Conservation (phyloP, 352 stramenopile species). For the Globisporangium uncinulatum region DNA sequence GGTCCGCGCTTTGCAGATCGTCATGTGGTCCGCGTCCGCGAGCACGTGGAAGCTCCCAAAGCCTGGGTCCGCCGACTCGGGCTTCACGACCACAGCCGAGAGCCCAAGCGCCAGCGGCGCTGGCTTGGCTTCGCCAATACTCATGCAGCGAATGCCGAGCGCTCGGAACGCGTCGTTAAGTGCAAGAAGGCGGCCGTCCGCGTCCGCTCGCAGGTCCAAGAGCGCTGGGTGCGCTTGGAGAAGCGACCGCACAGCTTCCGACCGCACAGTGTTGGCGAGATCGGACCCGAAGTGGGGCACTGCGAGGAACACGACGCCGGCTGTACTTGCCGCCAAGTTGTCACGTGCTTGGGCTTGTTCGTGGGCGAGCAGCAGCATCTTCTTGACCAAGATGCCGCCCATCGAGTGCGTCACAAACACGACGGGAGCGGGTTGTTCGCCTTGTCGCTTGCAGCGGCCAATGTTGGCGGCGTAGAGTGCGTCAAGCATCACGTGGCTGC, state of each 20-base stretch:
- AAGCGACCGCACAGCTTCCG: constrained; percentile 58
- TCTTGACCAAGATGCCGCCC: constrained; percentile 82
- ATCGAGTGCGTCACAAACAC: constrained; percentile 88
- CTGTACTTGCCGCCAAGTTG: constrained; percentile 34
- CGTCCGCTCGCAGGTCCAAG: constrained; percentile 50
- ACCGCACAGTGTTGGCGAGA: constrained; percentile 55
- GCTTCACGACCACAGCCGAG: constrained; percentile 70
- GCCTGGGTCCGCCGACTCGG: constrained; percentile 68
- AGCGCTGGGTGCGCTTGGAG: constrained; percentile 75
- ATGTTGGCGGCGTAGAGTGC: constrained; percentile 67
- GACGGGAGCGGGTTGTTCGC: constrained; percentile 29
- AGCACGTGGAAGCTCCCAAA: constrained; percentile 64
- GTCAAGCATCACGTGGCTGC: constrained; percentile 62
- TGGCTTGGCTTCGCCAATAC: constrained; percentile 51
- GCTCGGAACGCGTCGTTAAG: constrained; percentile 68
- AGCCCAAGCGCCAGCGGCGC: constrained; percentile 65
- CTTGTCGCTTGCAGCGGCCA: constrained; percentile 19
- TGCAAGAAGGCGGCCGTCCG: constrained; percentile 45
- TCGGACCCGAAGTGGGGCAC: constrained; percentile 84
- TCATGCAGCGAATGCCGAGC: constrained; percentile 67
- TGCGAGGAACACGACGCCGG: constrained; percentile 69
- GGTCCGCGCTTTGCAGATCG: constrained; percentile 80
- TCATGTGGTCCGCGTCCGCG: constrained; percentile 72
- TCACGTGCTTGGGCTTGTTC: constrained; percentile 13
- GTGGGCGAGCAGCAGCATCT: constrained; percentile 60